Base-by-base conservation (phyloP, 2,329 filamentous ascomycete genomes). In the Diplodia scrobiculata region DNA sequence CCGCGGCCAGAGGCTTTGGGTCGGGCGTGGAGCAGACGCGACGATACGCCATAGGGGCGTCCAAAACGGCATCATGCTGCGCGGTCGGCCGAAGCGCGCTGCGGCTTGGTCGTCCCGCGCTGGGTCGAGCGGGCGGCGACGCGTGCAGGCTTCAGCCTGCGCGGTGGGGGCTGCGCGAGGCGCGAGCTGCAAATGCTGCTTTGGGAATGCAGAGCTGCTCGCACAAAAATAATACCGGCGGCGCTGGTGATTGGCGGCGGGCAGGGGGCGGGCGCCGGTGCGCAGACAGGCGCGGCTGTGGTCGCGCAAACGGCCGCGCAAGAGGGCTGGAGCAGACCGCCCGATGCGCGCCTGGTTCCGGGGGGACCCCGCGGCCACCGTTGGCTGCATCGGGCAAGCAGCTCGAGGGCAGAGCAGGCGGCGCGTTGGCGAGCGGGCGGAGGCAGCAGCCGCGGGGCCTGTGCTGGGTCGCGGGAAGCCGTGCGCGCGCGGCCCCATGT, bases 11-110 rank as follows among this genome's bases (percentile, higher is more conserved):
- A 13, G 62, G 51, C 25, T 50, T 50, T 32, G 62, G 51, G 41
- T 52, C 47, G 60, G 41, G n/a, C 48, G 50, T 21, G 60, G 21
- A 58, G 54, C 32, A 58, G 54, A 21, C 25, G 52, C 51, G 45
- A 34, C 34, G 45, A 52, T 19, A 34, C 32, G 29, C 21, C 10
- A 38, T 17, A 41, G 41, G 38, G 14, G 51, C 60, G 27, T 65
- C 63, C 53, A 66, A 66, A 66, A 59, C 47, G 65, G 65, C 65
- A 54, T 27, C 65, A 62, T 66, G 54, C 38, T 62, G 65, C 65
- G 65, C 62, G 29, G 32, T 54, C 65, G 65, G 54, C 54, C 54
- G 65, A 66, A 41, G 51, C 25, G 48, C 34, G 48, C 65, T 62
- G 27, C 38, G 52, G 29, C 41, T 34, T 48, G 51, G 51, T 36